Evolutionary conservation across 208 protist genomes (phyloP).

Genomic region (Acanthamoeba healyi): DNA sequence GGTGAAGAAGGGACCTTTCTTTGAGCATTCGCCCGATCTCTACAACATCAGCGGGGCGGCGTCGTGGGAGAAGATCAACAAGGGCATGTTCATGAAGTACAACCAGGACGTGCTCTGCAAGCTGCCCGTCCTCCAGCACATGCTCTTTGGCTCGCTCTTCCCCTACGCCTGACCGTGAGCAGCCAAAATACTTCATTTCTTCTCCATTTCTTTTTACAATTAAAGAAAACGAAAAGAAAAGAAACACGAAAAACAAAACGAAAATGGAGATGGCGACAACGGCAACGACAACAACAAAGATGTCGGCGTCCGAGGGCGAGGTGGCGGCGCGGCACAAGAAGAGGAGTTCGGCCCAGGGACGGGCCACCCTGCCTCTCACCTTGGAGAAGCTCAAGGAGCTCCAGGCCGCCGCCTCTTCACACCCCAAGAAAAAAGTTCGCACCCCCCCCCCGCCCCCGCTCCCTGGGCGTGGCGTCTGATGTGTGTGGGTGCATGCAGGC

Average conservation of each 20-base stretch:
- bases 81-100: slow-evolving; percentile 85
- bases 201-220: no score
- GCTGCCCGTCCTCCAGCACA: slow-evolving; percentile 84
- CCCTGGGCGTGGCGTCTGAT: neutral
- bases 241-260: no score
- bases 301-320: neutral
- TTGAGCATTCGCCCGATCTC: slow-evolving; percentile 84
- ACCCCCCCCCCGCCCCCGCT: neutral
- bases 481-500: neutral
- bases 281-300: neutral
- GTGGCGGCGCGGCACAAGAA: slow-evolving; percentile 11
- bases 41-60: slow-evolving; percentile 80
- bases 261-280: no score
- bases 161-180: slow-evolving; percentile 25
- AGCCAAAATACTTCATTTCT: no score
- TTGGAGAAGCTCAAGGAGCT: slow-evolving; percentile 70
- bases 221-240: no score
- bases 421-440: slow-evolving; percentile 30
- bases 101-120: slow-evolving; percentile 82
- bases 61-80: slow-evolving; percentile 83
- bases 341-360: slow-evolving; percentile 33
- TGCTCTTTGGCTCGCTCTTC: slow-evolving; percentile 73
- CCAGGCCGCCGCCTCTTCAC: slow-evolving; percentile 8
- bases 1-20: slow-evolving; percentile 86
- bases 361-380: slow-evolving; percentile 46